A percentile compares a stretch with the other conserved stretches of the same genome.
These are phyloP conservation scores for Tulasnella sp. DNA, from an alignment of 768 basidiomycete species.

Conservation along the genomic window DNA sequence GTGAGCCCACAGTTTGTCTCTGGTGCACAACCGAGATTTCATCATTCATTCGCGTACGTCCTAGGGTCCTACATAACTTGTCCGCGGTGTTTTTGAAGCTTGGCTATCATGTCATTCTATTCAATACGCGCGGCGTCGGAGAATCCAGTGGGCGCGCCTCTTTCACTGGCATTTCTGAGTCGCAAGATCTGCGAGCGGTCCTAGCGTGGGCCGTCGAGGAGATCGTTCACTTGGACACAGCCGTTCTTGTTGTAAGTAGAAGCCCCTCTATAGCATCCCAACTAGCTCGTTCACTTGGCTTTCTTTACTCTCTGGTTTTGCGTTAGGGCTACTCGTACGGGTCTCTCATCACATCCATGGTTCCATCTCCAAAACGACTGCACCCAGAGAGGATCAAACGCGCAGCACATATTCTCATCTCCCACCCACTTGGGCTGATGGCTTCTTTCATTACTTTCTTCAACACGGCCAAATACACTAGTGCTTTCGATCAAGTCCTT, in stretches of 20 bases:
- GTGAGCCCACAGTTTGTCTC: constrained; percentile 40
- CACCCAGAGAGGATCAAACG: constrained; percentile 33
- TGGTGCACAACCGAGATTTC: too few relatives aligned
- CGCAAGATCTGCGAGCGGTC: constrained; percentile 53
- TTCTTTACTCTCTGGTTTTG: not conserved
- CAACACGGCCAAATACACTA: constrained; percentile 32
- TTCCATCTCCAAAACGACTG: constrained; percentile 26
- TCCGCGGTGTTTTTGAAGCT: constrained; percentile 30
- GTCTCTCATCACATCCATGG: constrained; percentile 51
- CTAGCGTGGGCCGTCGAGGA: constrained; percentile 31
- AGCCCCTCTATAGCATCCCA: not conserved
- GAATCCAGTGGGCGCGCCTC: constrained; percentile 62
- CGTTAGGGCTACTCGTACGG: constrained; percentile 74
- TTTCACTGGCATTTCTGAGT: constrained; percentile 62
- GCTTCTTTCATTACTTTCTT: constrained; percentile 56
- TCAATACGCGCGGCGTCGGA: constrained; percentile 73
- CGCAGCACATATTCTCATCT: constrained; percentile 58
- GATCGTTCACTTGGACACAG: constrained; percentile 29
- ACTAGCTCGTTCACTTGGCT: not conserved
- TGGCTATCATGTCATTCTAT: constrained; percentile 52
- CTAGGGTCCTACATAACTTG: constrained; percentile 30
- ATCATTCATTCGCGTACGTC: constrained; percentile 21
- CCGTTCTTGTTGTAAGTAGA: constrained; percentile 52
- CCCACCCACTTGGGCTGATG: constrained; percentile 64
- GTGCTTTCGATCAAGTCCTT: constrained; percentile 6